These are phyloP conservation scores for Diplodia corticola DNA, from an alignment of 2,329 filamentous ascomycete genomes.

Conservation along the genomic window DNA sequence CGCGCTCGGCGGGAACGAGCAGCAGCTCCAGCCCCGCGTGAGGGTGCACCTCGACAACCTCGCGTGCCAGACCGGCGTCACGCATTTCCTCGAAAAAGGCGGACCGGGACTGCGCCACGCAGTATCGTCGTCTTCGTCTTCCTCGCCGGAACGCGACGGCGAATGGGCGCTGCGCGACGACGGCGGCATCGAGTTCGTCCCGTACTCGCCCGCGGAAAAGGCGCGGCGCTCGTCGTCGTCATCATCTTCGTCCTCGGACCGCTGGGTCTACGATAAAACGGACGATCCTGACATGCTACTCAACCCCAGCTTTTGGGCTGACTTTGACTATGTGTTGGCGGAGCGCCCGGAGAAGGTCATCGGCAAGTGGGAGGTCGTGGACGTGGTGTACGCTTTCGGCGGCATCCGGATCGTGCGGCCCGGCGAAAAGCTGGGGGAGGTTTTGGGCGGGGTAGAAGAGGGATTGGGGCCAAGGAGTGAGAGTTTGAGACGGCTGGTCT, in stretches of 20 bases:
- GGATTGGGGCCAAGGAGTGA: background rate
- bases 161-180: conserved; percentile 12
- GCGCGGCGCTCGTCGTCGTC: background rate
- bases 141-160: background rate
- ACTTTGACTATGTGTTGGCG: conserved; percentile 60
- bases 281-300: conserved; percentile 52
- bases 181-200: conserved; percentile 5
- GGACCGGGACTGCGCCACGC: background rate
- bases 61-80: conserved; percentile 64
- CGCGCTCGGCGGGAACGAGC: background rate
- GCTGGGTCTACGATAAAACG: conserved; percentile 63
- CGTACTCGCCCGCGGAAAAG: conserved; percentile 3
- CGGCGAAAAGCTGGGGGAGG: conserved; percentile 37
- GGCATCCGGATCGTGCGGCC: conserved; percentile 52
- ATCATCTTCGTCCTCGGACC: conserved; percentile 18
- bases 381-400: conserved; percentile 53
- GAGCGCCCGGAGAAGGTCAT: conserved; percentile 53
- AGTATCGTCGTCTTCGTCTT: too few species aligned
- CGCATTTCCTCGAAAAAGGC: conserved; percentile 52
- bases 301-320: conserved; percentile 56
- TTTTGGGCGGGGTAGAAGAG: conserved; percentile 23
- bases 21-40: conserved; percentile 30
- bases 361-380: conserved; percentile 54
- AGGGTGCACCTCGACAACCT: conserved; percentile 61
- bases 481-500: conserved; percentile 23